phyloP scores from a whole-genome alignment of 305 asterid species.

The Salvia sclarea region DNA sequence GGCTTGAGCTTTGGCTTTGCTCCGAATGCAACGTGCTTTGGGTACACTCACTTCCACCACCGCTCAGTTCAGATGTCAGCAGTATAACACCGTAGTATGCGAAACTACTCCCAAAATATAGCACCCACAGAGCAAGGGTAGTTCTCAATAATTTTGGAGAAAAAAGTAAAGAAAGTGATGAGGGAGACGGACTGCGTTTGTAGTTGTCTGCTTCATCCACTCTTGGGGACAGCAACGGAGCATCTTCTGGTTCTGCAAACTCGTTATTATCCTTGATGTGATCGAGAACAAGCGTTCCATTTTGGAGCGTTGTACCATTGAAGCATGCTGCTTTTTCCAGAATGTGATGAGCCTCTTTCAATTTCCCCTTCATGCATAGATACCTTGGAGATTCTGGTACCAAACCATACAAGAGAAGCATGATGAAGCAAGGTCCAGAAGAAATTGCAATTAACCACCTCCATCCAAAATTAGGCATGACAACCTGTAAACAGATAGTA shows the following conservation, averaged over 20 bases:
- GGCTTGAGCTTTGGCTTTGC: conserved; percentile 40
- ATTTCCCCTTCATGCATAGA: conserved; percentile 60
- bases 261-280: conserved; percentile 37
- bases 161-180: conserved; percentile 48
- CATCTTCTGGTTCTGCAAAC: conserved; percentile 34
- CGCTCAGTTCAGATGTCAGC: conserved; percentile 77
- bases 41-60: conserved; percentile 50
- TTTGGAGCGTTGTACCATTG: conserved; percentile 56
- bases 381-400: conserved; percentile 81
- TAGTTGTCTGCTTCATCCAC: conserved; percentile 21
- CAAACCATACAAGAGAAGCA: conserved; percentile 49
- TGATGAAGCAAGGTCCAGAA: conserved; percentile 54
- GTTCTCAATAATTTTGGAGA: conserved; percentile 52
- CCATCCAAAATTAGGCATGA: conserved; percentile 85
- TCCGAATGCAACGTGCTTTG: conserved; percentile 28
- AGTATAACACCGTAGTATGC: conserved; percentile 75
- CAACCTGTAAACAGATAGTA: conserved; percentile 43
- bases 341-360: conserved; percentile 54
- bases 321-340: conserved; percentile 57
- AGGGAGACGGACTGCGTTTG: conserved; percentile 46
- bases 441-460: conserved; percentile 77
- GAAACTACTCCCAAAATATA: conserved; percentile 68
- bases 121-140: conserved; percentile 67
- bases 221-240: conserved; percentile 41
- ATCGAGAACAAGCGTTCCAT: conserved; percentile 59